phyloP scores from a whole-genome alignment of 495 filamentous ascomycete genomes.

The Hyaloscypha bicolor region DNA sequence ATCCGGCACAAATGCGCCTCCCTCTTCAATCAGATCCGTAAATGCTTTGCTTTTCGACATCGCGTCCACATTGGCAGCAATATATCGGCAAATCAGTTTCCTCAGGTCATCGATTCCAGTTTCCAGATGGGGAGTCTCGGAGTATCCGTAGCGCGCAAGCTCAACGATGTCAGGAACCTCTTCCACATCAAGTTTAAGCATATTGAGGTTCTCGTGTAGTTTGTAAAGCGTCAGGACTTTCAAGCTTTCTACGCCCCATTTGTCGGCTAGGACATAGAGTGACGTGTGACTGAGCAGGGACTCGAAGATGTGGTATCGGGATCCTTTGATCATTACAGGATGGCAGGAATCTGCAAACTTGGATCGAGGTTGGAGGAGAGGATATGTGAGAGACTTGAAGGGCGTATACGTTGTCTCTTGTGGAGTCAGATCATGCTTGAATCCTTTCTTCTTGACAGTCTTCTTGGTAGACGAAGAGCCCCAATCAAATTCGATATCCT shows the following conservation, averaged over 20 bases:
- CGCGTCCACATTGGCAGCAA: conserved; percentile 10
- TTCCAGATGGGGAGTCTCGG: conserved; percentile 9
- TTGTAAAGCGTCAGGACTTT: conserved; percentile 14
- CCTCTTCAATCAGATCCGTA: conserved; percentile 11
- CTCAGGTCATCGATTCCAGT: conserved; percentile 15
- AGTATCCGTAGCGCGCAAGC: conserved; percentile 12
- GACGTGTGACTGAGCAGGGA: conserved; percentile 10
- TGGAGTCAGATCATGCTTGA: no score
- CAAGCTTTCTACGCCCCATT: conserved; percentile 2
- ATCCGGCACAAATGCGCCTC: conserved; percentile 14
- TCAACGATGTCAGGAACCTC: conserved; percentile 5
- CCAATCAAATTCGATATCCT: not conserved
- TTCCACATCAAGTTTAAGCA: not conserved
- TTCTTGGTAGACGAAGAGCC: not conserved
- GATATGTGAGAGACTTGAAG: not conserved
- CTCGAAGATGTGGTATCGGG: not conserved
- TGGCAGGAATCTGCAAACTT: not conserved
- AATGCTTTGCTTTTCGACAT: not conserved
- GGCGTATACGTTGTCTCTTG: not conserved
- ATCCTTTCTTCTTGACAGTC: not conserved
- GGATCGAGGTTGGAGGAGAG: conserved; percentile 3
- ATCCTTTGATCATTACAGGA: not conserved
- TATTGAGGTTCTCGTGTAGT: conserved; percentile 11
- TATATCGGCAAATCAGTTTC: conserved; percentile 17
- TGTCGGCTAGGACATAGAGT: conserved; percentile 12